Evolutionary conservation across 257 asterid genomes (phyloP), one percentile per base, ranked within the genome.

Genomic region (Capsicum chinense): DNA sequence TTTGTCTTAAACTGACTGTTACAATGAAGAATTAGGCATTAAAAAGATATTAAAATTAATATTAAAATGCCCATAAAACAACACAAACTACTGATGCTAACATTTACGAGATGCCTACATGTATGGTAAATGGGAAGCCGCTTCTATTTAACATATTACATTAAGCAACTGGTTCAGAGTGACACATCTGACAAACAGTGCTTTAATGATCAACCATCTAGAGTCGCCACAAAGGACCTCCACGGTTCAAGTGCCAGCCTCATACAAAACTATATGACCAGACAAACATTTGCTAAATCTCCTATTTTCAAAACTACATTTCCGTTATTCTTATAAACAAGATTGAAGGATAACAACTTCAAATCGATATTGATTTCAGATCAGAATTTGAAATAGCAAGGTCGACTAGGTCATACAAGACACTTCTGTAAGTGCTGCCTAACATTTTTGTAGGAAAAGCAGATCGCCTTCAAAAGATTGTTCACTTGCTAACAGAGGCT

Each of bases 301-400:
- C 58, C 37, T n/a, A 44, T 10, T 47, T n/a, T 47, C 42, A 73
- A 47, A 47, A 47, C 58, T 73, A 47, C 17, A 39, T 8, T n/a
- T 47, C 39, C 17, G n/a, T 10, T 71, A n/a, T 10, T 71, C 58
- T 71, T 44, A 9, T 71, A 71, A 0, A 69, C 0, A 44, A 71
- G 37, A 0, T 70, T 8, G 35, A 2, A 70, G 92, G 87, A 5
- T 94, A 93, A 67, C 91, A 98, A 52, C 21, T 92, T 85, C 85
- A 95, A 74, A 80, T 96, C 16, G 99, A 95, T 89, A 86, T 93
- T 4, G 98, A 96, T 88, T 96, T 96, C 90, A 82, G 93, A 86
- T 92, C 98, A 3, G 97, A 96, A 62, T 96, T 96, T 79, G 97
- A 95, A 83, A 91, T 96, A 63, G 99, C 99, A n/a, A 89, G 99